Conservation (phyloP, 2,329 filamentous ascomycete species). For the Monosporascus sp. region DNA sequence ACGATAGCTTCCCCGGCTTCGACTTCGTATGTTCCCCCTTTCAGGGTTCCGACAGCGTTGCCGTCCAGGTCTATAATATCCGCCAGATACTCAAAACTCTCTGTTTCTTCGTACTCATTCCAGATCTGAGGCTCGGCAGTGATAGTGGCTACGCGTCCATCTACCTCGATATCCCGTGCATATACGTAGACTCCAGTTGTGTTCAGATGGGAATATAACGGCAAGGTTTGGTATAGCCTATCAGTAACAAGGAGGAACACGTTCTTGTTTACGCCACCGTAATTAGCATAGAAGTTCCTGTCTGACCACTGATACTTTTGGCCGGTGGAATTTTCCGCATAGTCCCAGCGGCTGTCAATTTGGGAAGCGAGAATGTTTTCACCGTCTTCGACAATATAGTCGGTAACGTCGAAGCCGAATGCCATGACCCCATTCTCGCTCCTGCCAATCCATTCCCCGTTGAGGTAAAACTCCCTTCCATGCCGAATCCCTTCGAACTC, state of each 20-base stretch:
- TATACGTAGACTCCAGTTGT: not conserved
- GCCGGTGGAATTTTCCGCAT: not conserved
- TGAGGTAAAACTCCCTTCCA: not conserved
- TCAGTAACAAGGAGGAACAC: not conserved
- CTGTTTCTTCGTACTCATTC: not conserved
- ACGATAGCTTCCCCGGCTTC: not conserved
- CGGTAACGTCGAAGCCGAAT: not conserved
- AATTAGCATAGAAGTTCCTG: constrained; percentile 1
- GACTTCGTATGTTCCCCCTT: not conserved
- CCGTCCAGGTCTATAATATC: not conserved
- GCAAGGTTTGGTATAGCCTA: not conserved
- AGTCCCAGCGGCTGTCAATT: constrained; percentile 1
- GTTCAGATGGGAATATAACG: constrained; percentile 1
- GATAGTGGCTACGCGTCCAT: not conserved
- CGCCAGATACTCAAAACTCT: not conserved
- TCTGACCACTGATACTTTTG: not conserved
- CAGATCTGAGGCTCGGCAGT: not conserved
- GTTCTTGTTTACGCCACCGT: constrained; percentile 2
- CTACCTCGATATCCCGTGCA: not conserved
- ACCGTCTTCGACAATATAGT: not conserved
- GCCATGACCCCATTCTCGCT: constrained; percentile 2
- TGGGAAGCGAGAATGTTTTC: not conserved
- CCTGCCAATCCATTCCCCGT: not conserved
- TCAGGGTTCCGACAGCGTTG: not conserved
- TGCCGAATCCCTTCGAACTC: constrained; percentile 1